Evolutionary conservation across 139 green algal species (phyloP), one percentile per base, ranked within the genome.

Genomic region (Coelastrella sp.): DNA sequence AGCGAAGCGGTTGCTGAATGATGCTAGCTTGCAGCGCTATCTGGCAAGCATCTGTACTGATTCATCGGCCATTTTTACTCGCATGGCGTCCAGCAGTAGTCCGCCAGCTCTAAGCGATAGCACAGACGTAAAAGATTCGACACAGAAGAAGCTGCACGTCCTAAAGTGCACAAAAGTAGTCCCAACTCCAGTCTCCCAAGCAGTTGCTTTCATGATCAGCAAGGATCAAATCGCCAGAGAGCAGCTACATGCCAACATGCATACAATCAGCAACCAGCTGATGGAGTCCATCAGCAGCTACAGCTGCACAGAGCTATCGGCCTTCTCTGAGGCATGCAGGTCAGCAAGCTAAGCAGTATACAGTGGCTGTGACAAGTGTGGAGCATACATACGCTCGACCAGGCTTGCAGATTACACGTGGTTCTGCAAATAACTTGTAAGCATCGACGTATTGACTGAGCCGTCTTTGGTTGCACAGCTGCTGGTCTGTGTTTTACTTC

Each of bases 201-300:
- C 74, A 21, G 59, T 81, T 30, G 74, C 74, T 2, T 50, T 68
- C 74, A 81, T 81, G 74, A n/a, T 81, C 34, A 69, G 51, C 74
- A 68, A 37, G n/a, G 74, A 81, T 7, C 51, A 69, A 21, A 81
- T 81, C 19, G 50, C 74, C 23, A 7, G 6, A 23, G 19, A 67
- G 74, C 74, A 81, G 51, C 74, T 81, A 4, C 19, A 25, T 7
- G 35, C 11, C 6, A 67, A 27, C 25, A 67, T 81, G 74, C 38
- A 81, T 25, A n/a, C 7, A 3, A 35, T 81, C 8, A 69, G 74
- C 34, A 8, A 81, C 32, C 74, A 81, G 37, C 74, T 81, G 32
- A 21, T 69, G 51, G 21, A 68, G 25, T 15, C 50, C 50, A 15
- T 68, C 13, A 32, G 8, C 8, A 5, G 23, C 19, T 69, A 69